phyloP scores from a whole-genome alignment of 148 eudicot genomes.

The Suaeda aralocaspica region DNA sequence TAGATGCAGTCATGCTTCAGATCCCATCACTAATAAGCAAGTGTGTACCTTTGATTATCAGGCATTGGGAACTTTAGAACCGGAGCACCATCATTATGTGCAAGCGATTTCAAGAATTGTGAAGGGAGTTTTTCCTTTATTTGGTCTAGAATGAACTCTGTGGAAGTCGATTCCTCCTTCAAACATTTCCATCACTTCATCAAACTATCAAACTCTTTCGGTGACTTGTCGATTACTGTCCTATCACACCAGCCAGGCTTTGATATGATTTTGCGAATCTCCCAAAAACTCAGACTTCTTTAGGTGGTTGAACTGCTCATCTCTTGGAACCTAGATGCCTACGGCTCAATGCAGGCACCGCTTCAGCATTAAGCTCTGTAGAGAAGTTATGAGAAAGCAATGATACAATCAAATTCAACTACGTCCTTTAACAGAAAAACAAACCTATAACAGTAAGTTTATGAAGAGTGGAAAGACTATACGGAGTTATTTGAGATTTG shows the following conservation, averaged over 20 bases:
- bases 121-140: constrained; percentile 35
- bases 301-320: constrained; percentile 55
- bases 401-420: too few relatives aligned
- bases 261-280: constrained; percentile 48
- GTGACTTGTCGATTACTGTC: constrained; percentile 43
- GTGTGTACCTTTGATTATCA: constrained; percentile 53
- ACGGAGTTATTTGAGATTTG: too few relatives aligned
- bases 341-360: constrained; percentile 47
- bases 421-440: too few relatives aligned
- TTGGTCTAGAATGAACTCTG: constrained; percentile 30
- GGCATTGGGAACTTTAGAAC: constrained; percentile 62
- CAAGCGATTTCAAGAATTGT: constrained; percentile 44
- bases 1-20: not conserved
- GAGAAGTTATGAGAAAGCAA: too few relatives aligned
- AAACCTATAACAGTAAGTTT: too few relatives aligned
- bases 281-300: constrained; percentile 60
- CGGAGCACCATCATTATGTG: constrained; percentile 46
- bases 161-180: constrained; percentile 48
- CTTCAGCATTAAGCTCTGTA: constrained; percentile 28
- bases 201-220: constrained; percentile 57
- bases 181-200: constrained; percentile 52
- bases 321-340: constrained; percentile 68
- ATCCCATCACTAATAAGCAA: not conserved
- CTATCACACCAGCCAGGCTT: constrained; percentile 45
- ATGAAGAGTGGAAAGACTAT: too few relatives aligned